Percentiles rank a stretch among this genome's conserved stretches.
These are phyloP conservation scores for Myriosclerotinia duriaeana DNA, from an alignment of 2,329 filamentous ascomycete species.

Conservation along the genomic window DNA sequence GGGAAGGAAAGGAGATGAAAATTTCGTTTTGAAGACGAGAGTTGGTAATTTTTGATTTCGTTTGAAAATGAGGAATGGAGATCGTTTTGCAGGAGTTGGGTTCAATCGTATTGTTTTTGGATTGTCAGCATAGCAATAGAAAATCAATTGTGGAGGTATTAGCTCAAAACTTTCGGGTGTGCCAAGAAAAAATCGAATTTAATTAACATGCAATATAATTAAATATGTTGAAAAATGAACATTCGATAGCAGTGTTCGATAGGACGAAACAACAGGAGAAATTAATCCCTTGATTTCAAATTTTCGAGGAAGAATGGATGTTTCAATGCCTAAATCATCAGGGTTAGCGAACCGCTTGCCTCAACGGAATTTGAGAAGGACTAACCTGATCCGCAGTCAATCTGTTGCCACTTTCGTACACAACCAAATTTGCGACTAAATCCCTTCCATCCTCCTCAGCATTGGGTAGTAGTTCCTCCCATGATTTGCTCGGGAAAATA, in stretches of 20 bases:
- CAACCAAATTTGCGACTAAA: conserved; percentile 66
- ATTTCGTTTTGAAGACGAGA: background rate
- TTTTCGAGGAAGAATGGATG: conserved; percentile 12
- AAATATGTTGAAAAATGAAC: background rate
- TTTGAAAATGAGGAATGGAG: background rate
- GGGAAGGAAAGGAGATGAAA: background rate
- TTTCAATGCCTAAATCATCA: conserved; percentile 15
- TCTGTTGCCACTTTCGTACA: conserved; percentile 68
- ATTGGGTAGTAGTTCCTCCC: conserved; percentile 68
- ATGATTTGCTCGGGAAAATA: conserved; percentile 64
- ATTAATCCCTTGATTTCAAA: background rate
- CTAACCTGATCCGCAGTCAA: conserved; percentile 63
- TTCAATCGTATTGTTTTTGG: background rate
- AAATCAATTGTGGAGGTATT: background rate
- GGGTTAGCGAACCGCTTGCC: background rate
- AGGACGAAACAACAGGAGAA: background rate
- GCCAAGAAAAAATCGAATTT: background rate
- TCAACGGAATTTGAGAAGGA: background rate
- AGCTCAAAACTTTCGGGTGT: background rate
- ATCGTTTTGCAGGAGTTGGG: too few species aligned
- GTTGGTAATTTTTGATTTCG: background rate
- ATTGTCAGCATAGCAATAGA: background rate
- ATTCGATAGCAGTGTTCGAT: background rate
- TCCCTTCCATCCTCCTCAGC: conserved; percentile 59
- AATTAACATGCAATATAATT: background rate